Conservation (phyloP, 306 rosid genomes). For the Cucumis hystrix region DNA sequence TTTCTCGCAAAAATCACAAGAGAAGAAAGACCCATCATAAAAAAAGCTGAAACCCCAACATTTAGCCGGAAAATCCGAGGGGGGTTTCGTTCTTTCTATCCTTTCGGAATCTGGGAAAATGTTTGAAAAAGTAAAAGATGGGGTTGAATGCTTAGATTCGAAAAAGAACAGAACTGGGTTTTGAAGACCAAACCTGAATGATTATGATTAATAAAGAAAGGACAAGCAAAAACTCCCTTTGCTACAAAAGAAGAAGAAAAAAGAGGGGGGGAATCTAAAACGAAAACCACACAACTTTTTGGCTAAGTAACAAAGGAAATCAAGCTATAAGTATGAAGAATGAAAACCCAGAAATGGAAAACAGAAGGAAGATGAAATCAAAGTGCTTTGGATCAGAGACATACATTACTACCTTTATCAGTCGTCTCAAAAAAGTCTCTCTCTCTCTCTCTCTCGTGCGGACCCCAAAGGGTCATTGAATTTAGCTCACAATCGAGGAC, state of each 20-base stretch:
- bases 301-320: background rate
- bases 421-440: conserved; percentile 1
- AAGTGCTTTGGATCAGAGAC: background rate
- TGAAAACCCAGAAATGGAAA: background rate
- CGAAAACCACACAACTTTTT: background rate
- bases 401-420: background rate
- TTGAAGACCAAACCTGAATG: background rate
- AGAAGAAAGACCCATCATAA: background rate
- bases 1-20: background rate
- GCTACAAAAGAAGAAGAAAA: background rate
- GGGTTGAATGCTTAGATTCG: background rate
- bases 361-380: background rate
- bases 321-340: background rate
- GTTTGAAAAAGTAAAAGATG: background rate
- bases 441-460: conserved; percentile 5
- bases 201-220: background rate
- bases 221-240: background rate
- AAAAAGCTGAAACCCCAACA: background rate
- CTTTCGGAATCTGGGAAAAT: conserved; percentile 2
- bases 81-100: too few relatives aligned
- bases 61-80: background rate
- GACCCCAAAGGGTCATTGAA: conserved; percentile 12
- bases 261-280: background rate
- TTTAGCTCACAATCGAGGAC: conserved; percentile 2
- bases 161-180: background rate